Evolutionary conservation across 495 filamentous ascomycete genomes (phyloP).

Genomic region (Niebla homalea): DNA sequence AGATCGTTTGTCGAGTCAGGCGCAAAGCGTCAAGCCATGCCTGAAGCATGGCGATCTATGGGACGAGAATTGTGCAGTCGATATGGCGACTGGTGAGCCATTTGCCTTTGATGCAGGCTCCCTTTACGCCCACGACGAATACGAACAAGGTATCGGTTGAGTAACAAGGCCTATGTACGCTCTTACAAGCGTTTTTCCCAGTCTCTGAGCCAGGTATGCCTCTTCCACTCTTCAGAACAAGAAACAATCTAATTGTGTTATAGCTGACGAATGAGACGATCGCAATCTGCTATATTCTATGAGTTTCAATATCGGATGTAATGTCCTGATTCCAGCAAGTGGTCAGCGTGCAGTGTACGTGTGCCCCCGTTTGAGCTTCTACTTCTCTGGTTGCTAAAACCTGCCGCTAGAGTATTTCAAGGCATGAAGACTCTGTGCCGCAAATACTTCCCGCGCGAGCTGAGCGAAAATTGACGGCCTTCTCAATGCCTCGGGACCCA

Average conservation of each 20-base stretch:
- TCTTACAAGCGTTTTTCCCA: conserved; percentile 1
- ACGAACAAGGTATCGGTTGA: conserved; percentile 14
- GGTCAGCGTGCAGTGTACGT: background rate
- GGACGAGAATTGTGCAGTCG: conserved; percentile 31
- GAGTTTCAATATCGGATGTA: background rate
- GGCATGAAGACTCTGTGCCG: background rate
- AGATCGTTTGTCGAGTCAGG: conserved; percentile 27
- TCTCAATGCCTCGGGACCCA: background rate
- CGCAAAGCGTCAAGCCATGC: conserved; percentile 25
- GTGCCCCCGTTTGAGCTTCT: background rate
- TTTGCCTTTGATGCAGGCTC: conserved; percentile 33
- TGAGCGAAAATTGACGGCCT: background rate
- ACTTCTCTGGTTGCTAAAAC: conserved; percentile 13
- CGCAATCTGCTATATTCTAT: conserved; percentile 21
- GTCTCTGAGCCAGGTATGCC: conserved; percentile 10
- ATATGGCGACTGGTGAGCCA: conserved; percentile 20
- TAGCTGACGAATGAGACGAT: conserved; percentile 18
- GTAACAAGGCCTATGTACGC: conserved; percentile 23
- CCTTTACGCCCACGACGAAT: conserved; percentile 39
- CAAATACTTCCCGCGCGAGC: background rate
- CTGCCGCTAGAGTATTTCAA: background rate
- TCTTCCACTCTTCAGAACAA: conserved; percentile 2
- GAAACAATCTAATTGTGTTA: conserved; percentile 10
- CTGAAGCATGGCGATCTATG: conserved; percentile 37
- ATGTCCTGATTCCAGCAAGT: background rate